A percentile compares a stretch with the other conserved stretches of the same genome.
Evolutionary conservation across 2,329 filamentous ascomycete species (phyloP).

Genomic region (Hypoxylon rubiginosum): DNA sequence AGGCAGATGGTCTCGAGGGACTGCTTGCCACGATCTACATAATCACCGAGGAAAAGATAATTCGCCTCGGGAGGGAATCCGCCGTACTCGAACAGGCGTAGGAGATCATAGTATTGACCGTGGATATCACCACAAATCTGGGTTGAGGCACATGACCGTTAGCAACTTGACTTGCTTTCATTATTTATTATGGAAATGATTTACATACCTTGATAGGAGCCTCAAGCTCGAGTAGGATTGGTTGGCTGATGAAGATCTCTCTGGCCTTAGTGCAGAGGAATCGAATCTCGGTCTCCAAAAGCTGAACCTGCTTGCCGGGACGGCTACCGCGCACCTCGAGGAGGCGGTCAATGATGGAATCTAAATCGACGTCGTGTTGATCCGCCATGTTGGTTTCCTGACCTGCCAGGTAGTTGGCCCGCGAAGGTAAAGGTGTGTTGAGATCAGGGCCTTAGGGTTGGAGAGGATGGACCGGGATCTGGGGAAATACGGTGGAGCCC

Average conservation of each 20-base stretch:
- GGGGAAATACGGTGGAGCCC: constrained; percentile 44
- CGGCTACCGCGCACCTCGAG: constrained; percentile 97
- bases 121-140: constrained; percentile 99
- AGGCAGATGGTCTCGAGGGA: constrained; percentile 98
- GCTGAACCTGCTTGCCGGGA: constrained; percentile 97
- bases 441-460: constrained; percentile 44
- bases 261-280: constrained; percentile 98
- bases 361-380: constrained; percentile 93
- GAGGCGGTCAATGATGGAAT: constrained; percentile 98
- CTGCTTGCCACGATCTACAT: constrained; percentile 99
- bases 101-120: constrained; percentile 97
- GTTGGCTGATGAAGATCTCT: constrained; percentile 99
- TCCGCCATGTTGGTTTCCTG: constrained; percentile 68
- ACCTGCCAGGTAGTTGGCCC: constrained; percentile 60
- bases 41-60: constrained; percentile 99
- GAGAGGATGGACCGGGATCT: constrained; percentile 38
- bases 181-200: constrained; percentile 19
- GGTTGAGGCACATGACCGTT: constrained; percentile 19
- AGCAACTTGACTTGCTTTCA: constrained; percentile 26
- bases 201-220: constrained; percentile 94
- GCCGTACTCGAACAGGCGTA: constrained; percentile 97
- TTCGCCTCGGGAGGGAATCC: constrained; percentile 98
- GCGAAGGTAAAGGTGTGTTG: constrained; percentile 46
- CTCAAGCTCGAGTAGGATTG: constrained; percentile 96
- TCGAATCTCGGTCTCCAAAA: constrained; percentile 95